Evolutionary conservation across 306 rosid genomes (phyloP), one percentile per base, ranked within the genome.

Genomic region (Sesbania bispinosa): DNA sequence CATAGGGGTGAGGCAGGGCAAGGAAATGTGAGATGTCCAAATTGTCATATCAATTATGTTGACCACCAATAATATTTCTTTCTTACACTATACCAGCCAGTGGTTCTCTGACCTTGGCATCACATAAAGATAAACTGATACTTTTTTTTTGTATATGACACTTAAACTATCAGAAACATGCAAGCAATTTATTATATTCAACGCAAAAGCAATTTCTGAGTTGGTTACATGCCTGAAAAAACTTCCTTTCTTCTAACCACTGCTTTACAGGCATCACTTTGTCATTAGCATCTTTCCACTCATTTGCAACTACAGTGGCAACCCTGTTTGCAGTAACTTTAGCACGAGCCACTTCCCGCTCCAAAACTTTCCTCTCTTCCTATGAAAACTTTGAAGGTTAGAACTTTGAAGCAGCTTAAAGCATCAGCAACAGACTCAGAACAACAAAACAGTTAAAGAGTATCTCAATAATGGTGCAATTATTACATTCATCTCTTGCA

Each of bases 221-320:
- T 4, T 27, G 30, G 2, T 27, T 27, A 27, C 30, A 27, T 81
- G 67, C 97, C 96, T 92, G 97, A 54, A 88, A 83, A 82, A 82
- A 75, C 57, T 74, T 80, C 29, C 97, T 82, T 77, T 92, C 97
- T 81, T 92, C 96, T 53, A 92, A 93, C 97, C 97, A 92, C 69
- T 92, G 97, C 78, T 82, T 92, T 38, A 92, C 96, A 5, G 97
- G 97, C 96, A 92, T 92, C 69, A 92, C 96, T 84, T 92, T 92
- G 83, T 92, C 97, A 62, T 83, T 89, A 62, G 78, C 88, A 73
- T 92, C 97, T 84, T 92, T 92, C 97, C 97, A 92, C 61, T 92
- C 96, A 81, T 92, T 92, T 73, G 97, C 97, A 74, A 92, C 96
- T 33, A 92, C 97, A 62, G 87, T 84, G 32, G 97, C 97, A 43